Evolutionary conservation across 2,329 filamentous ascomycete genomes (phyloP), one percentile per base, ranked within the genome.

Genomic region (Aspergillus jensenii): DNA sequence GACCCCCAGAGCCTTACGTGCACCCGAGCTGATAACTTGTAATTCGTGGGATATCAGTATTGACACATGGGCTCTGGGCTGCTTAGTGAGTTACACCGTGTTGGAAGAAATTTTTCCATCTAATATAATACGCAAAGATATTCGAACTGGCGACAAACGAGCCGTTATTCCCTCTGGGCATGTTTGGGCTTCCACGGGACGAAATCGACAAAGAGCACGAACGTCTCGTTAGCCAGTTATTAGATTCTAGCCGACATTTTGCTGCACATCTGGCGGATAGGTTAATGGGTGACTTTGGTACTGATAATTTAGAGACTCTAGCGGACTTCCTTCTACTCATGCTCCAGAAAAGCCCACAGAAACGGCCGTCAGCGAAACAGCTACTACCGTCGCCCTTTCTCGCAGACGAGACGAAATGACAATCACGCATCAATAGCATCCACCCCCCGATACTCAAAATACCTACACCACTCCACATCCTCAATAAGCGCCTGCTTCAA

Each of bases 391-490:
- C 27, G 8, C 8, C 27, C 27, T 31, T 31, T 31, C 8, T 31
- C 9, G 27, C 27, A 31, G 9, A 31, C 9, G 27, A 31, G 9
- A 31, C 27, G 27, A 31, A 11, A 9, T 31, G 27, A 11, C 27
- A 31, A 31, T 31, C 27, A 31, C 9, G 27, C 27, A 9, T 61
- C 45, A 31, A 54, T 41, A 19, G 58, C 61, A 54, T 76, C 73
- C 23, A 78, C 62, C 0, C 74, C 76, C 23, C 75, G 61, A 43
- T 70, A 78, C 56, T 77, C 74, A 58, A 78, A 77, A 19, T 70
- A 78, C 53, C 64, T 53, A 25, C 58, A 71, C 73, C 71, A 75
- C 54, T 76, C 68, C 4, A 52, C 33, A 55, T 78, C 74, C 3
- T 71, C 58, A 3, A 77, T 62, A 19, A 79, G 48, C 3, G 50